Evolutionary conservation across 176 grass and related monocot species (phyloP).

Genomic region (Cymbopogon citratus): DNA sequence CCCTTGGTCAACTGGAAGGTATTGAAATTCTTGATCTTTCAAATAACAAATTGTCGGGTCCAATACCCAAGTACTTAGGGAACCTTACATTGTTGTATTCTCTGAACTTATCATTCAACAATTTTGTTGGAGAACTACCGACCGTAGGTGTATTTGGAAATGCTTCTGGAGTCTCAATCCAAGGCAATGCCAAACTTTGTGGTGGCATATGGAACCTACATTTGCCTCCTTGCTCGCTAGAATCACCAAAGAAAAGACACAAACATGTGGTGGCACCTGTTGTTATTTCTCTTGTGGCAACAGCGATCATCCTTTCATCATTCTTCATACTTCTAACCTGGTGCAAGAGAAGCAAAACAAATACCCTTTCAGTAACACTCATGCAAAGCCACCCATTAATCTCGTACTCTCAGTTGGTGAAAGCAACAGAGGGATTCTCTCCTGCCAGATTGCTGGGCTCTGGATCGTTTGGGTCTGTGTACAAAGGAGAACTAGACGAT

Average conservation of each 20-base stretch:
- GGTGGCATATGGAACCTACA: neutral
- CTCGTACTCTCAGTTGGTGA: neutral
- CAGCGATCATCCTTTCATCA: neutral
- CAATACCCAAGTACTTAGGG: slow-evolving; percentile 3
- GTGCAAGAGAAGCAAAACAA: neutral
- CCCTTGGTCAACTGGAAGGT: neutral
- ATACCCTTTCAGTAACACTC: neutral
- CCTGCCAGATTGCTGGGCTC: neutral
- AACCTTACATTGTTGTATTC: neutral
- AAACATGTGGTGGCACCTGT: neutral
- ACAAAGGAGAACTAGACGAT: neutral
- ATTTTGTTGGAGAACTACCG: slow-evolving; percentile 36
- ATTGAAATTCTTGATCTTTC: slow-evolving; percentile 26
- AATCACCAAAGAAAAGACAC: neutral
- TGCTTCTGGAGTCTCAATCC: neutral
- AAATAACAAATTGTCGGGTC: neutral
- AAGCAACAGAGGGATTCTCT: slow-evolving; percentile 8
- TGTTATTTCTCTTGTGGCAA: too few relatives aligned
- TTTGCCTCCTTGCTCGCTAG: slow-evolving; percentile 1
- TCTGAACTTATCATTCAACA: slow-evolving; percentile 29
- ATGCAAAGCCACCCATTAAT: neutral
- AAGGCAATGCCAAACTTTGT: slow-evolving; percentile 32
- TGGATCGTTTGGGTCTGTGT: slow-evolving; percentile 30
- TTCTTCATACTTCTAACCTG: neutral
- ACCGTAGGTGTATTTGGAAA: slow-evolving; percentile 13